Conservation (phyloP, 805 yeast species). For the Lachancea sp. region DNA sequence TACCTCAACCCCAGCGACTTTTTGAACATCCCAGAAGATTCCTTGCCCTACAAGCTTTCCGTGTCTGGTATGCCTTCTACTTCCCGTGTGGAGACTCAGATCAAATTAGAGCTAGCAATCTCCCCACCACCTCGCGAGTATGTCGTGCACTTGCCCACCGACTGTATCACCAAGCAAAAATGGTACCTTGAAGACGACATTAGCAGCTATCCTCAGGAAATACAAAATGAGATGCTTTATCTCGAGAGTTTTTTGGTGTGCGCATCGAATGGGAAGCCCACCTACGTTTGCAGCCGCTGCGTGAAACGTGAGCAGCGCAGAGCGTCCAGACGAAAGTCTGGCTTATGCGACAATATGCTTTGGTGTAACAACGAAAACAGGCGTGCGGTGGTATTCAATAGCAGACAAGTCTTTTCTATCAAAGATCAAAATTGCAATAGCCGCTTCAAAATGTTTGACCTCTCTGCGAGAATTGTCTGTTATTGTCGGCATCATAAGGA, state of each 20-base stretch:
- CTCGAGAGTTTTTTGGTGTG: slow-evolving; percentile 79
- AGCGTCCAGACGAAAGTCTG: slow-evolving; percentile 84
- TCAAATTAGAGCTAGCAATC: slow-evolving; percentile 62
- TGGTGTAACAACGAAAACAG: slow-evolving; percentile 71
- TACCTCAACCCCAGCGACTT: slow-evolving; percentile 24
- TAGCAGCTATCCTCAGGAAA: slow-evolving; percentile 37
- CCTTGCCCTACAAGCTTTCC: slow-evolving; percentile 41
- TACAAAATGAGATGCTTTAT: slow-evolving; percentile 50
- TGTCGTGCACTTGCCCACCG: slow-evolving; percentile 75
- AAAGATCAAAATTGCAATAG: slow-evolving; percentile 21
- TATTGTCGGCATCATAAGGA: slow-evolving; percentile 95
- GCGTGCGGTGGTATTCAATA: slow-evolving; percentile 84
- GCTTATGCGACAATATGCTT: slow-evolving; percentile 65
- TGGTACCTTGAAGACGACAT: slow-evolving; percentile 52
- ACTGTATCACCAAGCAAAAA: slow-evolving; percentile 81
- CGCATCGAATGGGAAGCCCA: slow-evolving; percentile 44
- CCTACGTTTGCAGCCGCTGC: slow-evolving; percentile 82
- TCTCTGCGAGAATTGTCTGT: slow-evolving; percentile 78
- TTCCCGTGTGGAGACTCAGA: slow-evolving; percentile 94
- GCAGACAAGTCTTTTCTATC: slow-evolving; percentile 71
- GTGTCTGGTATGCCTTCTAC: slow-evolving; percentile 65
- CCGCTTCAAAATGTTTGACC: slow-evolving; percentile 35
- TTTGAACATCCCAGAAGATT: slow-evolving; percentile 22
- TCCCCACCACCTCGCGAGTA: slow-evolving; percentile 73
- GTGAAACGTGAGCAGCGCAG: slow-evolving; percentile 89